Evolutionary conservation across 768 basidiomycete species (phyloP), one percentile per base, ranked within the genome.

Genomic region (Russula griseocarnosa): DNA sequence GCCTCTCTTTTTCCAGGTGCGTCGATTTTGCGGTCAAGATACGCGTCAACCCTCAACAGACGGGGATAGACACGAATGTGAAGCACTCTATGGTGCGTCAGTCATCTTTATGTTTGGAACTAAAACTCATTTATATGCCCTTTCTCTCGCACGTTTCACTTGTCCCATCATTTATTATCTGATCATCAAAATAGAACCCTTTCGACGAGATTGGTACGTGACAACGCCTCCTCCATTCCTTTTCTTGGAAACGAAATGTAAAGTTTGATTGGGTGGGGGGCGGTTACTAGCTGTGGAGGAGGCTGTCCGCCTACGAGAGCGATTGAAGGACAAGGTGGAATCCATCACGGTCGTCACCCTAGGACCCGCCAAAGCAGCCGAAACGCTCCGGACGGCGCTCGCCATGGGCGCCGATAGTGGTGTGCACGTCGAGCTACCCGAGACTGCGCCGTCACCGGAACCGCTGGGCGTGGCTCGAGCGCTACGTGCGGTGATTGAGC

Each of bases 21-120:
- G 90, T 99, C 57, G 97, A 98, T 78, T 99, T 92, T 85, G 90
- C 94, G 4, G 94, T 96, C 76, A 98, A 98, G 82, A 97, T 99
- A 78, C 90, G 96, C 57, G 93, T 99, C 55, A 96, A 96, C 73
- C 84, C 94, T 7, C 86, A 90, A 68, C 93, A 97, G 72, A 97
- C 94, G 40, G 97, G 94, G 16, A 86, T 99, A 47, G 96, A 99
- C 79, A 87, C 91, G 61, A 94, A 89, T 74, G 96, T 97, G 70
- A 99, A 99, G 82, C 97, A 99, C 77, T 95, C 94, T 2, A 98
- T 99, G 95, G 96, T 94, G 68, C 69, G 86, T 70, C 10, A 3
- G 36, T 8, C 11, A 4, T 20, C 34, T 63, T 14, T 16, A 50
- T 26, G 14, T 16, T 4, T 22, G 7, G 14, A 55, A 36, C 10